Percentiles rank a stretch among this genome's conserved stretches.
phyloP scores from a whole-genome alignment of 805 yeast species.

The Metschnikowia henanensis region DNA sequence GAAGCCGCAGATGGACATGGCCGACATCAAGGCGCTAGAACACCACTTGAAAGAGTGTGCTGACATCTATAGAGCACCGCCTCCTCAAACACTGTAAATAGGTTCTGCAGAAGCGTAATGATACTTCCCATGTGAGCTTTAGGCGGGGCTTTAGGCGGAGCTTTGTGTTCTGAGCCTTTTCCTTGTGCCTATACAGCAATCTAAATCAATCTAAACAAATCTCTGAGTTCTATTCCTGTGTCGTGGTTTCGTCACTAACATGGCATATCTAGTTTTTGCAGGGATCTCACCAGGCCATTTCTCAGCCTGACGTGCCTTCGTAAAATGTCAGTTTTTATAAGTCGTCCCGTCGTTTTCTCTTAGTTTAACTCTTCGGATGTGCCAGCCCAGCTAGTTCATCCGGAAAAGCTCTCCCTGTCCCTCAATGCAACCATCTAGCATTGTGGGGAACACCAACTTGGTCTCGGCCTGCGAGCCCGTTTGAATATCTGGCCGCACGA shows the following conservation, averaged over 20 bases:
- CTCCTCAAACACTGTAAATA: constrained; percentile 22
- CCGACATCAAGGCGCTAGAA: constrained; percentile 16
- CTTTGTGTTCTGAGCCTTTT: too few species aligned
- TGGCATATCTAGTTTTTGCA: too few species aligned
- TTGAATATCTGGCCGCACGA: constrained; percentile 20
- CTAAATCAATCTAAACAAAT: not conserved
- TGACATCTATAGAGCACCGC: constrained; percentile 42
- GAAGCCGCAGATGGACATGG: constrained; percentile 34
- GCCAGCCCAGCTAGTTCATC: constrained; percentile 8
- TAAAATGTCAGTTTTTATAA: too few species aligned
- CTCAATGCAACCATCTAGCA: not conserved
- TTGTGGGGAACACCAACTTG: not conserved
- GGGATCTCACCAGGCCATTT: not conserved
- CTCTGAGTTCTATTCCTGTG: too few species aligned
- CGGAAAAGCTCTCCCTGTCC: not conserved
- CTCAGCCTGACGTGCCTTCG: not conserved
- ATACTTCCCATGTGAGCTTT: too few species aligned
- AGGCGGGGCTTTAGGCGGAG: too few species aligned
- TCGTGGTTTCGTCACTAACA: too few species aligned
- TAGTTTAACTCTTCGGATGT: too few species aligned
- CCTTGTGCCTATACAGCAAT: too few species aligned
- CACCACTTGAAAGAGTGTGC: constrained; percentile 33
- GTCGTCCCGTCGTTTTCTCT: too few species aligned
- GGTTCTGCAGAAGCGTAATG: not conserved
- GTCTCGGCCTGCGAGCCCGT: constrained; percentile 1